Percentiles rank a stretch among this genome's conserved stretches.
Conservation (phyloP, 108 stramenopile species). For the Chaetoceros tenuissimus region DNA sequence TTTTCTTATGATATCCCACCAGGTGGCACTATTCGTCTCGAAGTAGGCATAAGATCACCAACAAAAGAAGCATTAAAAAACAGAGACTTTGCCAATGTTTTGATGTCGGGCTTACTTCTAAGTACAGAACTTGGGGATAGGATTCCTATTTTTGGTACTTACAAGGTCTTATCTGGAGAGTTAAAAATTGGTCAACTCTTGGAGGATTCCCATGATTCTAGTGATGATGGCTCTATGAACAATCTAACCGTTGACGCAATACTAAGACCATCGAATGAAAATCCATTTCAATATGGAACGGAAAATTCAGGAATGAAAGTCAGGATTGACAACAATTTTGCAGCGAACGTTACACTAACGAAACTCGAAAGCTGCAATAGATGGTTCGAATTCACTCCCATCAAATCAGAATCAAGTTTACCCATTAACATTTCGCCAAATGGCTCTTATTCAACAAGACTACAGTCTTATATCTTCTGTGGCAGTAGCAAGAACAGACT, state of each 20-base stretch:
- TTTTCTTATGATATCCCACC: conserved; percentile 34
- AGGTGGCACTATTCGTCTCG: conserved; percentile 54
- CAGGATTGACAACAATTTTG: neutral
- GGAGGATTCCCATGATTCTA: too few species aligned
- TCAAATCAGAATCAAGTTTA: too few species aligned
- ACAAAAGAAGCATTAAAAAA: conserved; percentile 4
- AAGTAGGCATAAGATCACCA: conserved; percentile 44
- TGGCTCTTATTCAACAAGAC: too few species aligned
- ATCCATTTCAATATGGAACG: too few species aligned
- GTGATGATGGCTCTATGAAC: too few species aligned
- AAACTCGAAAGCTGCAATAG: too few species aligned
- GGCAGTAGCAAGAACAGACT: neutral
- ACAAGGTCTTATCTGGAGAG: conserved; percentile 55
- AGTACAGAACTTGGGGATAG: conserved; percentile 57
- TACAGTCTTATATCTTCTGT: neutral
- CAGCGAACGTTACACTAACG: neutral
- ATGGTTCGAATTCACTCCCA: too few species aligned
- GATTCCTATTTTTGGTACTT: conserved; percentile 54
- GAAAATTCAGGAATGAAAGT: neutral
- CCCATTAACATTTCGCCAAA: too few species aligned
- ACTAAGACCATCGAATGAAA: too few species aligned
- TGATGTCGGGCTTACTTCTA: conserved; percentile 39
- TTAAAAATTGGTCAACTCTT: conserved; percentile 23
- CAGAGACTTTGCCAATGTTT: neutral
- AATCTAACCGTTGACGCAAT: too few species aligned